Percentiles rank a stretch among this genome's conserved stretches.
Evolutionary conservation across 495 filamentous ascomycete genomes (phyloP).

Genomic region (Talaromyces borbonicus): DNA sequence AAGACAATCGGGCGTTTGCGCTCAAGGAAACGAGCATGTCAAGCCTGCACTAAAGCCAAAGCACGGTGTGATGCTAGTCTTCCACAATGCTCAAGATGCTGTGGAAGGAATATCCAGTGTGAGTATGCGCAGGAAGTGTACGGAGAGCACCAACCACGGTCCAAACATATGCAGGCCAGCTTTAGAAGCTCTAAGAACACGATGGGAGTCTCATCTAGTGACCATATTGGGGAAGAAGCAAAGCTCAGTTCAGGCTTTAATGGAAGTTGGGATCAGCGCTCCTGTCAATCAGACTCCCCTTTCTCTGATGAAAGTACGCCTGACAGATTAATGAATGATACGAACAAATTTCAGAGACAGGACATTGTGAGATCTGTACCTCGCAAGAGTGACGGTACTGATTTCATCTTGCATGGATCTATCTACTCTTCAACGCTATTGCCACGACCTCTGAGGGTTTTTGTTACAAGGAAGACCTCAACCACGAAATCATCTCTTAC

Average conservation of each 20-base stretch:
- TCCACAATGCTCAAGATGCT: not conserved
- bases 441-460: not conserved
- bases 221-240: too few relatives aligned
- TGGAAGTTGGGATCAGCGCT: too few relatives aligned
- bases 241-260: too few relatives aligned
- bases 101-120: not conserved
- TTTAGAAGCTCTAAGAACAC: not conserved
- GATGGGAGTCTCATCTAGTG: too few relatives aligned
- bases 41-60: constrained; percentile 4
- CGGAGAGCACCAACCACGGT: not conserved
- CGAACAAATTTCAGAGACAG: too few relatives aligned
- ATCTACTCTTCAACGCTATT: not conserved
- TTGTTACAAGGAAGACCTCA: not conserved
- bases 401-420: not conserved
- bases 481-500: not conserved
- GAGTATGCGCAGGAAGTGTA: not conserved
- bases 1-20: not conserved
- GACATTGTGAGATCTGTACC: too few relatives aligned
- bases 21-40: constrained; percentile 4
- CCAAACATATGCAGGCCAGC: not conserved
- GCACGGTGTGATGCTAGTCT: constrained; percentile 1
- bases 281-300: too few relatives aligned
- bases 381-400: not conserved
- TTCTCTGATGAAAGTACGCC: too few relatives aligned
- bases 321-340: too few relatives aligned